These are phyloP conservation scores for Parachlorella kessleri DNA, from an alignment of 139 green algal species.

Conservation along the genomic window DNA sequence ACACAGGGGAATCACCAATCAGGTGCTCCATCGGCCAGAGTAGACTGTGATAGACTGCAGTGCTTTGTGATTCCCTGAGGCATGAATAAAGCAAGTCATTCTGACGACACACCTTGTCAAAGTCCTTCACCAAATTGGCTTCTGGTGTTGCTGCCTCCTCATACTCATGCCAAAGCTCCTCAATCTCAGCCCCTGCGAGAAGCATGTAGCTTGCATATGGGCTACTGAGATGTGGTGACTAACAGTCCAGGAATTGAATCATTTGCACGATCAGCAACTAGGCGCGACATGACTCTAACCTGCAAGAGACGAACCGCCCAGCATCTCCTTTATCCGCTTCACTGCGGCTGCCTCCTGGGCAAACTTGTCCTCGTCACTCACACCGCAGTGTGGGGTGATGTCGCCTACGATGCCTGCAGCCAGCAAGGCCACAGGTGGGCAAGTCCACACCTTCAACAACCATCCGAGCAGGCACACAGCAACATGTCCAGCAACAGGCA, in stretches of 20 bases:
- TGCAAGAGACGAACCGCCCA: conserved; percentile 54
- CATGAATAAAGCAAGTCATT: neutral
- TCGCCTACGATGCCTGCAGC: conserved; percentile 87
- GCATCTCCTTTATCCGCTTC: conserved; percentile 65
- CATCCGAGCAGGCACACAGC: too few species aligned
- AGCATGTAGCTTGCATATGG: neutral
- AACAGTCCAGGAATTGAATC: neutral
- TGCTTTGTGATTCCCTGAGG: neutral
- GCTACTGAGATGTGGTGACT: neutral
- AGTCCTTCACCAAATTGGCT: conserved; percentile 93
- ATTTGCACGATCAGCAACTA: neutral
- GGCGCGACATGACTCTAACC: neutral
- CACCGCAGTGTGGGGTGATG: conserved; percentile 81
- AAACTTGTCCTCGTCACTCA: conserved; percentile 86
- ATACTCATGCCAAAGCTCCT: conserved; percentile 90
- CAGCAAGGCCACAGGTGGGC: neutral
- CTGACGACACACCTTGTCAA: conserved; percentile 83
- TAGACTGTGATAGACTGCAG: too few species aligned
- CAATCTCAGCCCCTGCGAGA: conserved; percentile 67
- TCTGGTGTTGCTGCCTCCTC: conserved; percentile 77
- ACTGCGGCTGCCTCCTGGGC: conserved; percentile 75
- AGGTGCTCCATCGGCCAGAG: too few species aligned
- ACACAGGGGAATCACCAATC: too few species aligned
- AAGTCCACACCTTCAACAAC: too few species aligned
- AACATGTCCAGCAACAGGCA: too few species aligned